These are phyloP conservation scores for Solanum corneliomulleri DNA, from an alignment of 257 asterid species.

Conservation along the genomic window DNA sequence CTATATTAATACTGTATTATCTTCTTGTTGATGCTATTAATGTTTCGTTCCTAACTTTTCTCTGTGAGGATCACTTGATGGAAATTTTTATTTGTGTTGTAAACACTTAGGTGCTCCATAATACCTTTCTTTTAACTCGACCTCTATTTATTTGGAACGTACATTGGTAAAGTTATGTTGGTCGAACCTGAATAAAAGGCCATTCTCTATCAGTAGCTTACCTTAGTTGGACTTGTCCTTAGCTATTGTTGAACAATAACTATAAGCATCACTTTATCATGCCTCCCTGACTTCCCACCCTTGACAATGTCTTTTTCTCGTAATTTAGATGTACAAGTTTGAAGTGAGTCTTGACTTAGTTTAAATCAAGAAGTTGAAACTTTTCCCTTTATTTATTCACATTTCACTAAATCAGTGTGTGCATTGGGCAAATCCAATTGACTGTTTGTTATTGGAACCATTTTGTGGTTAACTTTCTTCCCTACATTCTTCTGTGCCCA, in stretches of 20 bases:
- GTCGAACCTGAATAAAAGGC: neutral
- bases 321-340: neutral
- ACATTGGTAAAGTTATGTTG: neutral
- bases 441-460: neutral
- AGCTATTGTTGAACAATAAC: neutral
- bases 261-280: neutral
- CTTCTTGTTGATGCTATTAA: neutral
- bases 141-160: neutral
- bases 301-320: neutral
- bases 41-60: neutral
- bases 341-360: neutral
- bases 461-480: neutral
- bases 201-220: neutral
- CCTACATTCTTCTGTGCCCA: neutral
- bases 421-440: neutral
- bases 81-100: neutral
- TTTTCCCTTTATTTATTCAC: neutral
- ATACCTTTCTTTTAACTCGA: neutral
- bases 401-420: neutral
- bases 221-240: neutral
- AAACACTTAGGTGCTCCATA: neutral
- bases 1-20: neutral
- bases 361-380: neutral
- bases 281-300: neutral
- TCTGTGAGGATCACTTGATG: neutral